Evolutionary conservation across 2,329 filamentous ascomycete species (phyloP).

Genomic region (Trichophyton simii): DNA sequence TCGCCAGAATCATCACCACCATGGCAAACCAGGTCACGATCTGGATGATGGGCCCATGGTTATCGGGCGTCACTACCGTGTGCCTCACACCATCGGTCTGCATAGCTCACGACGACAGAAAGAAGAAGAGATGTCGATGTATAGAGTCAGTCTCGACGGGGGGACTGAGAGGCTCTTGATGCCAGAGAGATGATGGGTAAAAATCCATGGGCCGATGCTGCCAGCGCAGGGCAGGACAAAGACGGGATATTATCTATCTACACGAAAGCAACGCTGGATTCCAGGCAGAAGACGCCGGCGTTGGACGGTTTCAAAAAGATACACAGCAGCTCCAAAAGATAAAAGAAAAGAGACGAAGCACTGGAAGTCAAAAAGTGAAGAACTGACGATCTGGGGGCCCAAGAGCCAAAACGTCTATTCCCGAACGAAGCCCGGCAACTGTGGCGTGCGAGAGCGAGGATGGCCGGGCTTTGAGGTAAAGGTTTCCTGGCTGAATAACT

Average conservation of each 20-base stretch:
- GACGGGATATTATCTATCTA: background rate
- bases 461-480: background rate
- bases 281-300: background rate
- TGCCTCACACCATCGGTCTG: background rate
- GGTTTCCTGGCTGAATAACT: background rate
- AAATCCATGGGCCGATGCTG: background rate
- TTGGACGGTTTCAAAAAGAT: background rate
- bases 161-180: background rate
- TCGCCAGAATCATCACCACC: constrained; percentile 5
- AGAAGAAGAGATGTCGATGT: background rate
- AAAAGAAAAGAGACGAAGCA: background rate
- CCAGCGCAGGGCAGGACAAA: background rate
- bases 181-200: background rate
- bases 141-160: background rate
- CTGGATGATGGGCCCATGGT: constrained; percentile 4
- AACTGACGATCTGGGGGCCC: background rate
- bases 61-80: constrained; percentile 2
- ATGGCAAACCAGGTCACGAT: constrained; percentile 1
- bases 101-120: background rate
- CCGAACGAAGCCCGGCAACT: background rate
- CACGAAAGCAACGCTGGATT: background rate
- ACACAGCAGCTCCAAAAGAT: background rate
- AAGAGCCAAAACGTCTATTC: background rate
- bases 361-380: too few species aligned
- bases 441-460: background rate